phyloP scores from a whole-genome alignment of 2,329 filamentous ascomycete species.

The Monilinia fructigena region DNA sequence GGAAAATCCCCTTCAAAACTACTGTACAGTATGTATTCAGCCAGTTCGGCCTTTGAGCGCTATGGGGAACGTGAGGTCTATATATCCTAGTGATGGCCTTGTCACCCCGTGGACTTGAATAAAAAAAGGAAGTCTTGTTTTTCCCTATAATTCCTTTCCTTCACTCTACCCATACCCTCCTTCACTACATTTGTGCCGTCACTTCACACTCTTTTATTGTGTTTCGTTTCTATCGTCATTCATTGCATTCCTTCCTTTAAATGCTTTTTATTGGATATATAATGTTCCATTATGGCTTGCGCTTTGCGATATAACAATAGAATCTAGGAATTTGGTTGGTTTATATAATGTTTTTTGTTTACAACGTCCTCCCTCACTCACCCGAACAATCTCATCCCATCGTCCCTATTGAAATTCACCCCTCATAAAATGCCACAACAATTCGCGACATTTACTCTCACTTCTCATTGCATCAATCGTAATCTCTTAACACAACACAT shows the following conservation, averaged over 20 bases:
- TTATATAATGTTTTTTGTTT: slow-evolving; percentile 14
- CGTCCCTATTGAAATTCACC: background rate
- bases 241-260: slow-evolving; percentile 7
- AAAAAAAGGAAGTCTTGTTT: slow-evolving; percentile 15
- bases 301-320: background rate
- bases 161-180: slow-evolving; percentile 16
- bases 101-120: slow-evolving; percentile 3
- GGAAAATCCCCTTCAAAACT: slow-evolving; percentile 9
- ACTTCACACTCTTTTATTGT: slow-evolving; percentile 14
- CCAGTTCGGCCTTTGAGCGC: slow-evolving; percentile 14
- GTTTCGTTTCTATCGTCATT: slow-evolving; percentile 13
- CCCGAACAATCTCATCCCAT: slow-evolving; percentile 7
- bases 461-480: slow-evolving; percentile 4
- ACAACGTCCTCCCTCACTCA: slow-evolving; percentile 10
- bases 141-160: slow-evolving; percentile 16
- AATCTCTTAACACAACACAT: background rate
- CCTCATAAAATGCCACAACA: slow-evolving; percentile 17
- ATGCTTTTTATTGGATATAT: slow-evolving; percentile 1
- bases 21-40: background rate
- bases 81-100: slow-evolving; percentile 20
- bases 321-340: slow-evolving; percentile 2
- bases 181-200: slow-evolving; percentile 9
- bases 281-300: background rate
- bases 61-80: slow-evolving; percentile 19
- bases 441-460: slow-evolving; percentile 16